phyloP scores from a whole-genome alignment of 768 basidiomycete genomes.

The Hypholoma sublateritium region DNA sequence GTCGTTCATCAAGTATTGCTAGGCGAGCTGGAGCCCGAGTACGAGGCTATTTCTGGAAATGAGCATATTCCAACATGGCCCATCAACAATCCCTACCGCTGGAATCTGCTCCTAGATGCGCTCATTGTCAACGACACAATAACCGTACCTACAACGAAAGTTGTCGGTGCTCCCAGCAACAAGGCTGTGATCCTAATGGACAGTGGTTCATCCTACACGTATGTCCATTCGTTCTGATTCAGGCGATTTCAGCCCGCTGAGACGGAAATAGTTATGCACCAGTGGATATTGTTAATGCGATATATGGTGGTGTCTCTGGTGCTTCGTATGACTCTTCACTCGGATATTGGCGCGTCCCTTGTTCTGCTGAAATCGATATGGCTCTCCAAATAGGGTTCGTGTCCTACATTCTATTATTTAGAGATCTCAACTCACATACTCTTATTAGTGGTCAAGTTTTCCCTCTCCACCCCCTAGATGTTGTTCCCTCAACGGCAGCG shows the following conservation, averaged over 20 bases:
- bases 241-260: slow-evolving; percentile 1
- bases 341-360: slow-evolving; percentile 75
- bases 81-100: slow-evolving; percentile 56
- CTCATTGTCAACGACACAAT: slow-evolving; percentile 58
- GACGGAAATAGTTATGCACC: slow-evolving; percentile 61
- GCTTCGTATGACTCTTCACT: slow-evolving; percentile 52
- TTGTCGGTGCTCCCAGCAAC: slow-evolving; percentile 59
- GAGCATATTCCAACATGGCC: slow-evolving; percentile 76
- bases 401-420: background rate
- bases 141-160: slow-evolving; percentile 51
- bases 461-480: slow-evolving; percentile 79
- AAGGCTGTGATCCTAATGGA: slow-evolving; percentile 78
- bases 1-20: background rate
- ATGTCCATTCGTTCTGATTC: slow-evolving; percentile 22
- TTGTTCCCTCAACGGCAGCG: slow-evolving; percentile 40
- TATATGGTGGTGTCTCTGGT: slow-evolving; percentile 67
- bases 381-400: slow-evolving; percentile 77
- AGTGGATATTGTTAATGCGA: slow-evolving; percentile 58
- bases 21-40: slow-evolving; percentile 71
- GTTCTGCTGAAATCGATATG: slow-evolving; percentile 71
- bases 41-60: slow-evolving; percentile 56
- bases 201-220: slow-evolving; percentile 83
- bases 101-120: slow-evolving; percentile 78
- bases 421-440: background rate
- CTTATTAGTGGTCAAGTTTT: slow-evolving; percentile 62